These are phyloP conservation scores for Myxozyma monticola DNA, from an alignment of 805 yeast genomes.

Conservation along the genomic window DNA sequence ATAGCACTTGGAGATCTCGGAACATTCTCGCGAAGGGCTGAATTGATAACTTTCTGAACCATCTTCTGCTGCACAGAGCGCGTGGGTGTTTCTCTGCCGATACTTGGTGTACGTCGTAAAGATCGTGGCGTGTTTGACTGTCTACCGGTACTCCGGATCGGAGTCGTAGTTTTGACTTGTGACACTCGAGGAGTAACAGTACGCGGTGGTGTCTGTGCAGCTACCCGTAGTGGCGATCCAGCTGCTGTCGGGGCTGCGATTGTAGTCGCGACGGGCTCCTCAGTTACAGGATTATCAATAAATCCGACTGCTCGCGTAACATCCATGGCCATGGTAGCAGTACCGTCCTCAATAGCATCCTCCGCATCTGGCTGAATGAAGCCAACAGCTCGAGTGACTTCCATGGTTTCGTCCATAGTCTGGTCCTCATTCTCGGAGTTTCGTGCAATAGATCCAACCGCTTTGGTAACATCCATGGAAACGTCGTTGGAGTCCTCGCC, in stretches of 20 bases:
- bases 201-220: too few species aligned
- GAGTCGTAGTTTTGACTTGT: too few species aligned
- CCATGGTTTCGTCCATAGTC: constrained; percentile 25
- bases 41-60: background rate
- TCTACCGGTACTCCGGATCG: too few species aligned
- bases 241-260: too few species aligned
- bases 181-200: too few species aligned
- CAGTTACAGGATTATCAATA: too few species aligned
- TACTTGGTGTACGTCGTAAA: background rate
- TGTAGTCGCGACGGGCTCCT: background rate
- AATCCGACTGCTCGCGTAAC: constrained; percentile 19
- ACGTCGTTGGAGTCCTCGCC: background rate
- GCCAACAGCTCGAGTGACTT: constrained; percentile 17
- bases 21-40: background rate
- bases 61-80: constrained; percentile 1
- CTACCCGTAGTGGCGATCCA: too few species aligned
- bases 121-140: too few species aligned
- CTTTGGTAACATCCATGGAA: constrained; percentile 28
- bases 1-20: background rate
- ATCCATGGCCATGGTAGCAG: constrained; percentile 18
- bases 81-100: background rate
- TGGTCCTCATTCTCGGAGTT: constrained; percentile 1
- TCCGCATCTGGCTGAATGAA: too few species aligned
- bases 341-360: background rate
- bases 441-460: constrained; percentile 9